Base-by-base conservation (phyloP, 2,329 filamentous ascomycete species). In the Talaromyces piceae region DNA sequence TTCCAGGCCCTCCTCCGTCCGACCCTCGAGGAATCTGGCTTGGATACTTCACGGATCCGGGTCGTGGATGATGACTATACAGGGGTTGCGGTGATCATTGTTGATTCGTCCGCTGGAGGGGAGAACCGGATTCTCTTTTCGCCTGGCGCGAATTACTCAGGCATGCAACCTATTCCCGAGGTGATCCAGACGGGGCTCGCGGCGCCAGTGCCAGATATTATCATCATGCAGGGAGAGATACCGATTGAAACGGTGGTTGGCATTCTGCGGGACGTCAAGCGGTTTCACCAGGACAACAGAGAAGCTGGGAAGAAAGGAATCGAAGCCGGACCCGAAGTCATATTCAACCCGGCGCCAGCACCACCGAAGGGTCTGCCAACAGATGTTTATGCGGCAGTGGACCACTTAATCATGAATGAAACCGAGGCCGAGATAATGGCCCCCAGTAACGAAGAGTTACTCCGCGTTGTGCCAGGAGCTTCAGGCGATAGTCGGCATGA, bases 331-430 rank as follows among this genome's bases (percentile, higher is more conserved):
- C 74, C 87, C 1, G 74, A 79, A 30, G 84, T 91, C 2, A 78
- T 96, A 46, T 78, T 95, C 57, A 97, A 96, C 67, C 90, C 91
- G 13, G 91, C 91, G 3, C 90, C 91, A 13, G 91, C 91, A 8
- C 86, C 87, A 4, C 89, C 90, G 3, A 77, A 83, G 41, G 68
- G 72, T 7, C 70, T 95, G 3, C 89, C 88, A 1, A 74, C 74
- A 0, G 76, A 80, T 25, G 82, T 81, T 7, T 93, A 87, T 64
- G 60, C 66, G 5, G 80, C 79, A 1, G 77, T 96, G 27, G 82
- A 83, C 39, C 88, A 95, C 61, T 75, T 96, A 41, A 81, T 96
- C 47, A 80, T 96, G 61, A 96, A 97, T 63, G 91, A 96, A 73
- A 93, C 86, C 1, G 91, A 96, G 72, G 88, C 90, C 2, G 79